Percentiles rank a stretch among this genome's conserved stretches.
Conservation (phyloP, 352 stramenopile species). For the Pythium phragmiticola region DNA sequence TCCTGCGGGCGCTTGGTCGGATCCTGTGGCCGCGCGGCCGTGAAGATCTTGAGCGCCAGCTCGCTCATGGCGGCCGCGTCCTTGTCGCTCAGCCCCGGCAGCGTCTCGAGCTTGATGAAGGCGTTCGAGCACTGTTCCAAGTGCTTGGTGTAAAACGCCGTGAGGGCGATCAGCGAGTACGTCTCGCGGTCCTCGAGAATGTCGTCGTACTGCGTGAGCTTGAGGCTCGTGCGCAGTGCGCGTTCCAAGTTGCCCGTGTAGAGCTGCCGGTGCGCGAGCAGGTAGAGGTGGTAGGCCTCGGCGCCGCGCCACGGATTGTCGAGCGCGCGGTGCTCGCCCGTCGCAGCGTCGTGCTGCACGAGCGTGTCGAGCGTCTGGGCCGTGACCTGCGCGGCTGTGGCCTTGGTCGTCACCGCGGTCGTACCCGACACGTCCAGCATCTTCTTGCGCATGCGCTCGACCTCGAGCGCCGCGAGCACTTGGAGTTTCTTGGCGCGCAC, state of each 20-base stretch:
- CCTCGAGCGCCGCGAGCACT: slow-evolving; percentile 92
- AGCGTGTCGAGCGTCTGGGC: slow-evolving; percentile 91
- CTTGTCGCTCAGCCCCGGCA: slow-evolving; percentile 60
- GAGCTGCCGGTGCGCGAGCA: slow-evolving; percentile 91
- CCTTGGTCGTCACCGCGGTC: slow-evolving; percentile 43
- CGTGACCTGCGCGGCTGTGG: slow-evolving; percentile 78
- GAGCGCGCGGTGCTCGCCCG: slow-evolving; percentile 76
- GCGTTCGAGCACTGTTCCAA: slow-evolving; percentile 89
- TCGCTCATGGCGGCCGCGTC: slow-evolving; percentile 60
- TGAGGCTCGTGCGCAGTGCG: slow-evolving; percentile 85
- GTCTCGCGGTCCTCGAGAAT: slow-evolving; percentile 90
- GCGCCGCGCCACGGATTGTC: slow-evolving; percentile 93
- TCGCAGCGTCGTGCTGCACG: slow-evolving; percentile 85
- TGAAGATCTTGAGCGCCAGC: slow-evolving; percentile 88
- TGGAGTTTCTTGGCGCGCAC: slow-evolving; percentile 93
- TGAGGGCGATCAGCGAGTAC: slow-evolving; percentile 92
- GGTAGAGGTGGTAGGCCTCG: slow-evolving; percentile 93
- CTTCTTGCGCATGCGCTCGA: slow-evolving; percentile 91
- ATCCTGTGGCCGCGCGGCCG: slow-evolving; percentile 67
- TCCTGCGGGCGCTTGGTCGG: slow-evolving; percentile 73
- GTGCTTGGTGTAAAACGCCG: slow-evolving; percentile 90
- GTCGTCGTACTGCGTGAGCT: slow-evolving; percentile 90
- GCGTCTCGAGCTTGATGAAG: slow-evolving; percentile 92
- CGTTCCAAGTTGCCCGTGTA: slow-evolving; percentile 83
- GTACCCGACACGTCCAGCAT: slow-evolving; percentile 73